These are phyloP conservation scores for Metschnikowia lunata DNA, from an alignment of 805 yeast species.

Conservation along the genomic window DNA sequence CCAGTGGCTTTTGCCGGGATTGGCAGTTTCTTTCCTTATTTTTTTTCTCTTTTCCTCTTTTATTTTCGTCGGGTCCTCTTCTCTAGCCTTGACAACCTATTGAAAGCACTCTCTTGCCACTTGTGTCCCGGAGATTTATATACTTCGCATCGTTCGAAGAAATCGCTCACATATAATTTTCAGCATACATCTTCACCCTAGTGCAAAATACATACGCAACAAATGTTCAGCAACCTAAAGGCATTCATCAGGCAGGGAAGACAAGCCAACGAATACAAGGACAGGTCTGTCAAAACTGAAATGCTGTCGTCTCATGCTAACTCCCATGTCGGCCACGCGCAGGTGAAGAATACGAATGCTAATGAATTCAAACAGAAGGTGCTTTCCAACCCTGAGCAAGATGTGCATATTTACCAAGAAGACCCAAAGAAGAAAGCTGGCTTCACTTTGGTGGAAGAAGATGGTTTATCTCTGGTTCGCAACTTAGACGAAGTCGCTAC, in stretches of 20 bases:
- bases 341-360: not conserved
- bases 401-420: slow-evolving; percentile 2
- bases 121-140: no score
- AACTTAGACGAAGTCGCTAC: slow-evolving; percentile 11
- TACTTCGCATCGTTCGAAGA: no score
- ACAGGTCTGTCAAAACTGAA: not conserved
- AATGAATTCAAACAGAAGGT: slow-evolving; percentile 4
- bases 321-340: not conserved
- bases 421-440: not conserved
- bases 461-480: not conserved
- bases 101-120: no score
- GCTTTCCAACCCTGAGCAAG: slow-evolving; percentile 7
- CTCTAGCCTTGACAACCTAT: no score
- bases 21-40: no score
- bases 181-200: no score
- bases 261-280: slow-evolving; percentile 42
- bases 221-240: slow-evolving; percentile 44
- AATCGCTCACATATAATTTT: no score
- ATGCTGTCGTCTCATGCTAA: slow-evolving; percentile 1
- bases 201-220: not conserved
- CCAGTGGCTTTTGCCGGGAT: no score
- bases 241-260: slow-evolving; percentile 64
- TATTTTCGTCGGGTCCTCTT: no score
- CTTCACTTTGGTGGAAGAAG: slow-evolving; percentile 1
- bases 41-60: no score